Conservation (phyloP, 257 asterid species). For the Solanum verrucosum region DNA sequence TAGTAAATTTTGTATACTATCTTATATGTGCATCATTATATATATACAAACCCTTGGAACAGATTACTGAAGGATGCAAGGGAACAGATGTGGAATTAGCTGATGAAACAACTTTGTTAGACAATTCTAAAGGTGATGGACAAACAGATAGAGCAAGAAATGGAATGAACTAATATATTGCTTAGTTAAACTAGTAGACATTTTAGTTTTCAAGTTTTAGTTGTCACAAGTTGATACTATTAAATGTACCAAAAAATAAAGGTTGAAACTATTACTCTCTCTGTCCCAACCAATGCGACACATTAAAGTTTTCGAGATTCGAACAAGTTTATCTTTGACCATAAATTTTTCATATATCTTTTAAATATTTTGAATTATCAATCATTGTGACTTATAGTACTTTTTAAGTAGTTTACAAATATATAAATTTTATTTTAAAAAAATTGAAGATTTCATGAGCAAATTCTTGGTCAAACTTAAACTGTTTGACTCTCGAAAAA, state of each 20-base stretch:
- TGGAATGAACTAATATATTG: neutral
- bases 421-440: too few relatives aligned
- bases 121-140: neutral
- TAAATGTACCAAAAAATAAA: neutral
- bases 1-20: constrained; percentile 47
- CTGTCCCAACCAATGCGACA: neutral
- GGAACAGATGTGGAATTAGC: constrained; percentile 26
- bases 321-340: neutral
- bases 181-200: neutral
- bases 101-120: neutral
- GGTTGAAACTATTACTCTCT: neutral
- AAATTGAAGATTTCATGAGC: too few relatives aligned
- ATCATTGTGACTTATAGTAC: too few relatives aligned
- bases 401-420: too few relatives aligned
- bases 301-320: neutral
- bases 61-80: constrained; percentile 6
- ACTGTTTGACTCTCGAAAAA: too few relatives aligned
- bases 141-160: neutral
- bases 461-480: too few relatives aligned
- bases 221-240: neutral
- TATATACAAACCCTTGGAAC: constrained; percentile 44
- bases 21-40: constrained; percentile 49
- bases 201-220: neutral
- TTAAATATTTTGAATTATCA: too few relatives aligned
- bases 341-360: too few relatives aligned